These are phyloP conservation scores for Colletotrichum spaethianum DNA, from an alignment of 2,329 filamentous ascomycete genomes.

Conservation along the genomic window DNA sequence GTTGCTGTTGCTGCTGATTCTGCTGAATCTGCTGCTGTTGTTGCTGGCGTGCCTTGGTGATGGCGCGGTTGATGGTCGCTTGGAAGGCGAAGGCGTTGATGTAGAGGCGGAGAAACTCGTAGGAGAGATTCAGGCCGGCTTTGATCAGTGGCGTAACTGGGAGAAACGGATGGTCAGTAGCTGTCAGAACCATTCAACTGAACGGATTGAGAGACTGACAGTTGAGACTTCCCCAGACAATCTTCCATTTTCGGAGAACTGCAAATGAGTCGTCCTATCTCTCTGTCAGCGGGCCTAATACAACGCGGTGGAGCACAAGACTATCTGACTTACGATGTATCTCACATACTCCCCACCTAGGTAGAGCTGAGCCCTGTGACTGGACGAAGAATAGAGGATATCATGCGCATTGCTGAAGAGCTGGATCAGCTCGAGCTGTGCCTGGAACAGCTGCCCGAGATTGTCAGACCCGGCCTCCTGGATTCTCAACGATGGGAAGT, in stretches of 20 bases:
- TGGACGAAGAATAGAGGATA: conserved; percentile 79
- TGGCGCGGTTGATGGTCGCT: conserved; percentile 71
- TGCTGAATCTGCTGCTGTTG: not conserved
- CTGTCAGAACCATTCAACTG: not conserved
- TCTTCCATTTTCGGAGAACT: conserved; percentile 79
- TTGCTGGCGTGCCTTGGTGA: conserved; percentile 45
- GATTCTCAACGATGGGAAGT: conserved; percentile 77
- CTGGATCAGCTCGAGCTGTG: conserved; percentile 79
- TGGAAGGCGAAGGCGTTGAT: conserved; percentile 84
- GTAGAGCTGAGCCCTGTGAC: conserved; percentile 78
- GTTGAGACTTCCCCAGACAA: conserved; percentile 75
- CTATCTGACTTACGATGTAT: conserved; percentile 65
- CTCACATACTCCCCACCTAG: conserved; percentile 81
- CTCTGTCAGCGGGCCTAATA: not conserved
- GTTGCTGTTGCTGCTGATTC: conserved; percentile 47
- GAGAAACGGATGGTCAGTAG: not conserved
- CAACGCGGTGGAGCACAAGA: not conserved
- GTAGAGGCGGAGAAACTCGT: conserved; percentile 81
- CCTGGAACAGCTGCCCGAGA: conserved; percentile 78
- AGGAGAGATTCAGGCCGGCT: conserved; percentile 77
- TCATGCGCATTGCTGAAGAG: conserved; percentile 83
- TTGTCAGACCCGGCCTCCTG: conserved; percentile 73
- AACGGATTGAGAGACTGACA: conserved; percentile 58
- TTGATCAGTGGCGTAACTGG: conserved; percentile 75
- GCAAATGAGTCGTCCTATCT: conserved; percentile 75